These are phyloP conservation scores for Hippophae gyantsensis DNA, from an alignment of 306 rosid genomes.

Conservation along the genomic window DNA sequence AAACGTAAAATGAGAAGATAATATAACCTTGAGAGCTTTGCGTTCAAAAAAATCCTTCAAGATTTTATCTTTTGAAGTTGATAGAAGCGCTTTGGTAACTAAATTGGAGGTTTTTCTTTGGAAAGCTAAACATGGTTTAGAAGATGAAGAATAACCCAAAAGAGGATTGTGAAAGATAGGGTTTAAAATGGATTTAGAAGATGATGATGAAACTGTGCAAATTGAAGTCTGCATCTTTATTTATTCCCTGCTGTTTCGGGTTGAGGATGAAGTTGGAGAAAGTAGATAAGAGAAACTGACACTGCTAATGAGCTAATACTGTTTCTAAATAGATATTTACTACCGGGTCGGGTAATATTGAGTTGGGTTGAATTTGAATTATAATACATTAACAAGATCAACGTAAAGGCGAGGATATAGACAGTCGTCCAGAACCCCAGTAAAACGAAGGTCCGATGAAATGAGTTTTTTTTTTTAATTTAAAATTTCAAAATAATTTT, in stretches of 20 bases:
- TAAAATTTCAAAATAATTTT: too few species aligned
- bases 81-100: slow-evolving; percentile 43
- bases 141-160: slow-evolving; percentile 18
- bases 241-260: not conserved
- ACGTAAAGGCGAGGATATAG: too few species aligned
- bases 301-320: not conserved
- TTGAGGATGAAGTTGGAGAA: slow-evolving; percentile 15
- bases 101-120: slow-evolving; percentile 35
- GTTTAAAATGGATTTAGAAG: slow-evolving; percentile 39
- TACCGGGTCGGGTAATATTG: too few species aligned
- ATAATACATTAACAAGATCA: too few species aligned
- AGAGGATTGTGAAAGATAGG: slow-evolving; percentile 34
- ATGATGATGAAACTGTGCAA: slow-evolving; percentile 46
- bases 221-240: slow-evolving; percentile 45
- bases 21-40: slow-evolving; percentile 69
- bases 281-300: slow-evolving; percentile 41
- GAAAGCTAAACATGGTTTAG: slow-evolving; percentile 29
- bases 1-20: not conserved
- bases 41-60: slow-evolving; percentile 56
- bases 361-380: too few species aligned
- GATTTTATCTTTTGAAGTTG: slow-evolving; percentile 49
- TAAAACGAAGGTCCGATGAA: too few species aligned
- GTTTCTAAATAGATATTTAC: too few species aligned
- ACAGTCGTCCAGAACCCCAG: too few species aligned
- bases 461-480: too few species aligned